A percentile compares a stretch with the other conserved stretches of the same genome.
These are phyloP conservation scores for Orbilia oligospora DNA, from an alignment of 2,329 filamentous ascomycete genomes.

Conservation along the genomic window DNA sequence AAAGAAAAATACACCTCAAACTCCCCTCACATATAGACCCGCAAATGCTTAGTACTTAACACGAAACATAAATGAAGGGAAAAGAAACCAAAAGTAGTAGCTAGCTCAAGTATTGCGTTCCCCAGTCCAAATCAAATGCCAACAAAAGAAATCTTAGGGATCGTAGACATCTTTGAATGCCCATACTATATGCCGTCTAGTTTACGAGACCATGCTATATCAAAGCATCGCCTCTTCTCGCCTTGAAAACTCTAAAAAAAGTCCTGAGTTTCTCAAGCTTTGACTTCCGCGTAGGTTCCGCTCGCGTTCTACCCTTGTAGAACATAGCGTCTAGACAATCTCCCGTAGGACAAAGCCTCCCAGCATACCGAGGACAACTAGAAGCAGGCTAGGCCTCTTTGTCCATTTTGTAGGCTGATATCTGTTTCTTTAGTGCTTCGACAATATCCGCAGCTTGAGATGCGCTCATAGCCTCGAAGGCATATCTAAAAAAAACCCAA, in stretches of 20 bases:
- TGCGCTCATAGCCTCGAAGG: conserved; percentile 82
- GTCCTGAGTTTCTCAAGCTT: neutral
- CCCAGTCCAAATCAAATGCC: neutral
- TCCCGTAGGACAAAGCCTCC: neutral
- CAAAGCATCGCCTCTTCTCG: conserved; percentile 6
- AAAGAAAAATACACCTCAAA: conserved; percentile 27
- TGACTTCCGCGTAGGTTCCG: neutral
- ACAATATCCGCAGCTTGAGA: conserved; percentile 85
- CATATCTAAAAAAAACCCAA: conserved; percentile 77
- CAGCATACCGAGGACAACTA: neutral
- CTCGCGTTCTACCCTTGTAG: neutral
- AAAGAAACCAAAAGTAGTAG: neutral
- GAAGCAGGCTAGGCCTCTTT: conserved; percentile 44
- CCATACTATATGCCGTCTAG: too few relatives aligned
- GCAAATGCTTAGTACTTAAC: conserved; percentile 23
- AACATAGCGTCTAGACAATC: neutral
- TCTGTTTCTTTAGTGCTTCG: conserved; percentile 81
- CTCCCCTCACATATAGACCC: conserved; percentile 16
- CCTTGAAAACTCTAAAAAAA: neutral
- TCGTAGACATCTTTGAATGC: neutral
- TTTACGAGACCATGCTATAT: too few relatives aligned
- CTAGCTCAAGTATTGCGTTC: neutral
- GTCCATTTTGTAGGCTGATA: conserved; percentile 73
- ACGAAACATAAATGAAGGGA: neutral
- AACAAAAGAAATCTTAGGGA: neutral